Evolutionary conservation across 2,329 filamentous ascomycete species (phyloP), one percentile per base, ranked within the genome.

Genomic region (Capronia coronata): DNA sequence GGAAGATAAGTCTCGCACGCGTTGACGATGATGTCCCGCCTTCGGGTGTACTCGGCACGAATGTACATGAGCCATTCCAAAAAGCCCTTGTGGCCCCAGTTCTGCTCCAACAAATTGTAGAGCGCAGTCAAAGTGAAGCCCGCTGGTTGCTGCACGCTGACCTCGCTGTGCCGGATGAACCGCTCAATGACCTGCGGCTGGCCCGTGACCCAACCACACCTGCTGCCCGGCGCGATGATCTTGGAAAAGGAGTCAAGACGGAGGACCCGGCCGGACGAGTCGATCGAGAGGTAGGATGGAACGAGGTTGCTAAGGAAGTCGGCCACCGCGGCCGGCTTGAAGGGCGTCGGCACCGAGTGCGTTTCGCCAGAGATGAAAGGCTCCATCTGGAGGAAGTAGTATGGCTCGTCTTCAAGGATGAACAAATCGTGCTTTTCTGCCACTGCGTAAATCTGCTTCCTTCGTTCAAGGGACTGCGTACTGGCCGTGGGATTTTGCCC

Each of bases 191-290:
- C 76, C 70, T 96, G 85, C 62, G 84, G 84, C 1, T 86, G 86
- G 0, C 83, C 91, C 0, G 91, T 94, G 51, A 96, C 78, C 91
- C 93, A 98, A 35, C 90, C 90, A 34, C 85, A 70, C 38, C 90
- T 80, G 11, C 84, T 82, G 7, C 90, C 90, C 0, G 91, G 90
- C 0, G 88, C 78, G 25, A 95, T 75, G 1, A 95, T 87, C 71
- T 96, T 96, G 62, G 87, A 94, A 70, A 96, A 94, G 0, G 88
- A 94, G 65, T 96, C 90, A 68, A 96, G 78, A 29, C 90, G 85
- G 71, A 95, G 75, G 29, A 96, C 90, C 54, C 90, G 84, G 6
- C 90, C 91, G 65, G 95, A 89, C 1, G 79, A 75, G 64, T 96
- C 90, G 61, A 96, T 75, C 68, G 80, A 86, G 25, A 95, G 75